Conservation (phyloP, 306 rosid genomes). For the Cicer cuneatum region DNA sequence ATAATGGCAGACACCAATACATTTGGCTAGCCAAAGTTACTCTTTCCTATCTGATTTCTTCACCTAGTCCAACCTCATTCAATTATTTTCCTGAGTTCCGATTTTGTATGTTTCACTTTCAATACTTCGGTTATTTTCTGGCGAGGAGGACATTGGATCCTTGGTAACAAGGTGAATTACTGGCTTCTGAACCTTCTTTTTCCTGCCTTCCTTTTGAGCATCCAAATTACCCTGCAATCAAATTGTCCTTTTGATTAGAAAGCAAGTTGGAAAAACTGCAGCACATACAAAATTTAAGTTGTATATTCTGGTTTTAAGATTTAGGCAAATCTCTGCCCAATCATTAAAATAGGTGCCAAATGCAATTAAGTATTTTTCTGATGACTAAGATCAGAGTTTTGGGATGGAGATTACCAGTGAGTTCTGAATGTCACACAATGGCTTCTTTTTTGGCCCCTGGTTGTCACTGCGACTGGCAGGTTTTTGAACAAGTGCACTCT, state of each 20-base stretch:
- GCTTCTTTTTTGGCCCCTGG: constrained; percentile 62
- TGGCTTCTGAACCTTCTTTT: constrained; percentile 53
- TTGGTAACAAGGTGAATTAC: constrained; percentile 56
- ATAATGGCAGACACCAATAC: constrained; percentile 33
- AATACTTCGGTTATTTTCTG: constrained; percentile 45
- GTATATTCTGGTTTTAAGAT: not conserved
- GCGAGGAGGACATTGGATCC: constrained; percentile 49
- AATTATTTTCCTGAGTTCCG: constrained; percentile 29
- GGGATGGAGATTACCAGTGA: constrained; percentile 56
- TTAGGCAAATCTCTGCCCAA: constrained; percentile 3
- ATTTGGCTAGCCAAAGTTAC: constrained; percentile 27
- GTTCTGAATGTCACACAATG: constrained; percentile 81
- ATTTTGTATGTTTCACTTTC: constrained; percentile 37
- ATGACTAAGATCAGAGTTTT: constrained; percentile 25
- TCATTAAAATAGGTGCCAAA: constrained; percentile 24
- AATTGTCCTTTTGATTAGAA: constrained; percentile 37
- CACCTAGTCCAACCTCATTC: constrained; percentile 33
- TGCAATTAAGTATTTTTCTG: constrained; percentile 17
- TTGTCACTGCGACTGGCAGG: constrained; percentile 49
- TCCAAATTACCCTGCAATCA: constrained; percentile 54
- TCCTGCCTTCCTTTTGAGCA: constrained; percentile 53
- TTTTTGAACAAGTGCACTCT: constrained; percentile 64
- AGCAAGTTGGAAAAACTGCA: constrained; percentile 23
- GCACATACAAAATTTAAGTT: not conserved
- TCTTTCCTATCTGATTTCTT: constrained; percentile 29